These are phyloP conservation scores for Amaranthus tricolor DNA, from an alignment of 179 eudicot genomes.

Conservation along the genomic window DNA sequence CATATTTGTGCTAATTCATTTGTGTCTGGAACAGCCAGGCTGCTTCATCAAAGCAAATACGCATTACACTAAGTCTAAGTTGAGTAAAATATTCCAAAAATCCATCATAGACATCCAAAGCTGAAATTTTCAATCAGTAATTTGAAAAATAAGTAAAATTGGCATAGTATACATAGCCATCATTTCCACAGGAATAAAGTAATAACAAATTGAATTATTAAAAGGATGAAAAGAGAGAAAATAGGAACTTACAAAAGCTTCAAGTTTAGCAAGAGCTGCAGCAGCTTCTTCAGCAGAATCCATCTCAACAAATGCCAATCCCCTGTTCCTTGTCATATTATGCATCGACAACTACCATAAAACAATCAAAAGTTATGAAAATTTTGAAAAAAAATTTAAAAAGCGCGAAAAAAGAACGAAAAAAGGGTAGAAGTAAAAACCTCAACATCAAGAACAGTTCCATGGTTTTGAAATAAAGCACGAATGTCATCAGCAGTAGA, in stretches of 20 bases:
- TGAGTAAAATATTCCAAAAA: too few species aligned
- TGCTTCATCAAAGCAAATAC: too few species aligned
- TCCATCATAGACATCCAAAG: not conserved
- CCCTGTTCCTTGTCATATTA: conserved; percentile 73
- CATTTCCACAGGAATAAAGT: not conserved
- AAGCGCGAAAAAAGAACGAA: not conserved
- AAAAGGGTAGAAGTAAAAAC: conserved; percentile 23
- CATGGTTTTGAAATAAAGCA: conserved; percentile 61
- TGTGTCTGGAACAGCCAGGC: too few species aligned
- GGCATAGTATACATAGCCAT: too few species aligned
- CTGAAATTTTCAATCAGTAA: not conserved
- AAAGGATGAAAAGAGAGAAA: not conserved
- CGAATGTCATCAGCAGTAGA: conserved; percentile 69
- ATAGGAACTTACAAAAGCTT: conserved; percentile 52
- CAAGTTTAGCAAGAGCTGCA: conserved; percentile 61
- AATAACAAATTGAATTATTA: not conserved
- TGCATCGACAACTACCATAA: conserved; percentile 60
- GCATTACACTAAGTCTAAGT: too few species aligned
- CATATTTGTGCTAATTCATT: too few species aligned
- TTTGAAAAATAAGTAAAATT: not conserved
- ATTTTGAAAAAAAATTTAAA: not conserved
- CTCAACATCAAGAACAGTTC: conserved; percentile 77
- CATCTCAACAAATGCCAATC: conserved; percentile 88
- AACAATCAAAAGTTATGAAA: conserved; percentile 1
- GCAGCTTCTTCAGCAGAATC: conserved; percentile 78